A percentile compares a stretch with the other conserved stretches of the same genome.
These are phyloP conservation scores for Gyromitra esculenta DNA, from an alignment of 2,329 filamentous ascomycete species.

Conservation along the genomic window DNA sequence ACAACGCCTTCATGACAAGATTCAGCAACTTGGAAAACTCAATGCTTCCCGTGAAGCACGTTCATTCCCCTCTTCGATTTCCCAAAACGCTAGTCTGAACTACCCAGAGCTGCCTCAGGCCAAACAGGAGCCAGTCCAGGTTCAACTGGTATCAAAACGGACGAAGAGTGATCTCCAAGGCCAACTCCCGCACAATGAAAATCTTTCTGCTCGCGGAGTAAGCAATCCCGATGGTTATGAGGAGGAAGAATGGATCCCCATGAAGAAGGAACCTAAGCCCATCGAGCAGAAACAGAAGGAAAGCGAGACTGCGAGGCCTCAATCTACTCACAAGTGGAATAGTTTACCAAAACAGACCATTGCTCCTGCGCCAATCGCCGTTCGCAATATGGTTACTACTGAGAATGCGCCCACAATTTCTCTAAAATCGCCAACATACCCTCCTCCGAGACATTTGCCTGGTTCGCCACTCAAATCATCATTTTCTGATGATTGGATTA, in stretches of 20 bases:
- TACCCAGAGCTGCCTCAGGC: constrained; percentile 66
- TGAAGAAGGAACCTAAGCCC: constrained; percentile 9
- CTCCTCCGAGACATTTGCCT: constrained; percentile 25
- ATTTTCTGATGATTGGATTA: constrained; percentile 48
- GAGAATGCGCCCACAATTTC: constrained; percentile 31
- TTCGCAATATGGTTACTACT: constrained; percentile 12
- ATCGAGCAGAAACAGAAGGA: constrained; percentile 12
- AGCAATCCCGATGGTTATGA: constrained; percentile 61
- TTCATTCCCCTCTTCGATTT: constrained; percentile 39
- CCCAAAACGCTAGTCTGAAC: constrained; percentile 16
- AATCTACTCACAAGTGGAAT: constrained; percentile 25
- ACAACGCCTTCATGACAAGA: constrained; percentile 89
- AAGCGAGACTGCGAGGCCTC: constrained; percentile 5
- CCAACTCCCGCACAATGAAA: constrained; percentile 39
- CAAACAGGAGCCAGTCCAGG: constrained; percentile 60
- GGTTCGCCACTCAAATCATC: constrained; percentile 40
- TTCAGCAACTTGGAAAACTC: constrained; percentile 73
- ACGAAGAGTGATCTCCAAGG: constrained; percentile 45
- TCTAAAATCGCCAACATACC: constrained; percentile 37
- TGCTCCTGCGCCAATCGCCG: constrained; percentile 1
- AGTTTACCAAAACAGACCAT: constrained; percentile 11
- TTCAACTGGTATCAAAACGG: constrained; percentile 23
- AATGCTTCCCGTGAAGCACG: constrained; percentile 63
- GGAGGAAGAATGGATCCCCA: constrained; percentile 72
- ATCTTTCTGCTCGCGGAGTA: constrained; percentile 25